Percentiles rank a stretch among this genome's conserved stretches.
Evolutionary conservation across 768 basidiomycete species (phyloP).

Genomic region (Xerocomellus amylosporus): DNA sequence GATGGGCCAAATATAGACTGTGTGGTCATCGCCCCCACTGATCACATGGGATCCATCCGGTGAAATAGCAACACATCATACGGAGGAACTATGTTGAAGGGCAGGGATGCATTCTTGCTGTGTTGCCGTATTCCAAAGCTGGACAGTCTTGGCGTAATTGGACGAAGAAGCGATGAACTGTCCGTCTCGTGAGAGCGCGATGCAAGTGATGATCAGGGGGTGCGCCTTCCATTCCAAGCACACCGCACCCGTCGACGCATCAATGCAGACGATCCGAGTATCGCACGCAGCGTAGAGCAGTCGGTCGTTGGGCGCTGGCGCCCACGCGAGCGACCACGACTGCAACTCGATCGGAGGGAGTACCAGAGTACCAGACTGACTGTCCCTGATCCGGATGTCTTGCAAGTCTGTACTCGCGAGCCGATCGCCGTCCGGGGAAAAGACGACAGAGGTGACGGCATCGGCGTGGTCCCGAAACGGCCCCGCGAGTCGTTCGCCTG

Average conservation of each 20-base stretch:
- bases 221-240: slow-evolving; percentile 8
- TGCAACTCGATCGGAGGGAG: not conserved
- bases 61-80: slow-evolving; percentile 1
- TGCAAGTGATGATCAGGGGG: not conserved
- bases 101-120: not conserved
- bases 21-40: not conserved
- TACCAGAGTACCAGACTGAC: not conserved
- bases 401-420: not conserved
- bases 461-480: not conserved
- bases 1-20: slow-evolving; percentile 2
- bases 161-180: slow-evolving; percentile 9
- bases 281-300: not conserved
- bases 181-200: slow-evolving; percentile 13
- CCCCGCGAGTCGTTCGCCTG: not conserved
- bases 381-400: not conserved
- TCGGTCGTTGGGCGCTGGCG: not conserved
- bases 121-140: slow-evolving; percentile 11
- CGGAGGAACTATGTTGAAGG: not conserved
- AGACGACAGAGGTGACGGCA: not conserved
- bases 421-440: slow-evolving; percentile 1
- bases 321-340: slow-evolving; percentile 1
- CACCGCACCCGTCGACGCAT: not conserved
- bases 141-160: slow-evolving; percentile 10
- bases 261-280: not conserved
- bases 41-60: not conserved